Percentiles rank a stretch among this genome's conserved stretches.
Evolutionary conservation across 495 filamentous ascomycete genomes (phyloP).

Genomic region (Aspergillus bridgeri): DNA sequence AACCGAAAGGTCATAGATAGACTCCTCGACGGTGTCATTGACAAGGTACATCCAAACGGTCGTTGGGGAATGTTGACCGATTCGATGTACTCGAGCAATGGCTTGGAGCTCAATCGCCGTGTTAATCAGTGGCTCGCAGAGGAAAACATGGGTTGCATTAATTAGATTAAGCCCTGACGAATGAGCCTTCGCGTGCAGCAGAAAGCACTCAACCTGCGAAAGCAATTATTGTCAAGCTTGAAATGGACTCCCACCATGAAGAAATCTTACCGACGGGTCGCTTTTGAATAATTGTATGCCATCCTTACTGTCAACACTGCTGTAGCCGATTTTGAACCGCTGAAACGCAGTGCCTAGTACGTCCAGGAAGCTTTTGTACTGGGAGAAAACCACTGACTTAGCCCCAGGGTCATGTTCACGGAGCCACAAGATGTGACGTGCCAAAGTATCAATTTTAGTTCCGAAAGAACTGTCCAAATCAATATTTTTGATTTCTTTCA

Average conservation of each 20-base stretch:
- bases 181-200: constrained; percentile 84
- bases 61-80: constrained; percentile 82
- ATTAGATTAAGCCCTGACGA: constrained; percentile 85
- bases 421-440: constrained; percentile 80
- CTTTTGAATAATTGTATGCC: constrained; percentile 72
- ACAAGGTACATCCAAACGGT: constrained; percentile 95
- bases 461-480: constrained; percentile 74
- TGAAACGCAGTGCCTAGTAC: constrained; percentile 65
- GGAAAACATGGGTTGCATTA: constrained; percentile 89
- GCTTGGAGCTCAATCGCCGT: constrained; percentile 91
- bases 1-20: constrained; percentile 83
- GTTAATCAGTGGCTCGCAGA: constrained; percentile 91
- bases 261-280: constrained; percentile 54
- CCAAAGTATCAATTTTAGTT: constrained; percentile 83
- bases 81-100: constrained; percentile 89
- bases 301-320: constrained; percentile 57
- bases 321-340: constrained; percentile 65
- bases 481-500: constrained; percentile 79
- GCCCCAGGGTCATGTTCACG: constrained; percentile 78
- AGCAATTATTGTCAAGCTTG: not conserved
- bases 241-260: not conserved
- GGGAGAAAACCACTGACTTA: constrained; percentile 89
- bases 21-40: constrained; percentile 82
- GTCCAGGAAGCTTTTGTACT: constrained; percentile 77
- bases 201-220: constrained; percentile 68